These are phyloP conservation scores for Linnemannia schmuckeri DNA, from an alignment of 192 early-diverging fungal genomes.

Conservation along the genomic window DNA sequence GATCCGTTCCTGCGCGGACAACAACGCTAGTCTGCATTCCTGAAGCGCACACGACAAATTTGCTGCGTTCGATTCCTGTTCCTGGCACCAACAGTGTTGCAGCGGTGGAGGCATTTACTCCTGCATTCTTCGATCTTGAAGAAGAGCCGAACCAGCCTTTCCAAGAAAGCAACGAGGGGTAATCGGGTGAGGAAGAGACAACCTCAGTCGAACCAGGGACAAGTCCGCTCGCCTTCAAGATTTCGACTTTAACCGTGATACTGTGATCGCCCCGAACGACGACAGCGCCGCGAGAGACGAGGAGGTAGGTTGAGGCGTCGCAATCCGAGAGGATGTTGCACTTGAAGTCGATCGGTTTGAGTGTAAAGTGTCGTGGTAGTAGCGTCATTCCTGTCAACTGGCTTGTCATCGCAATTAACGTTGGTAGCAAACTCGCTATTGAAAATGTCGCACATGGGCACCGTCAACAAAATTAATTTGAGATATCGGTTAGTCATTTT, in stretches of 20 bases:
- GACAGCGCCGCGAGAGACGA: constrained; percentile 42
- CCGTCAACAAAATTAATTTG: background rate
- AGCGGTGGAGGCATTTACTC: background rate
- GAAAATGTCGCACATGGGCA: background rate
- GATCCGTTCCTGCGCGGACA: constrained; percentile 41
- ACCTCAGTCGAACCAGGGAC: constrained; percentile 34
- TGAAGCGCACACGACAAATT: constrained; percentile 44
- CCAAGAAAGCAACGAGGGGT: constrained; percentile 34
- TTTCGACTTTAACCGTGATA: constrained; percentile 49
- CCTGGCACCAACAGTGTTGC: constrained; percentile 27
- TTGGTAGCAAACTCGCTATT: constrained; percentile 43
- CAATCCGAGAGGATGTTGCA: constrained; percentile 56
- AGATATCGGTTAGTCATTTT: background rate
- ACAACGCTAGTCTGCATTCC: constrained; percentile 50
- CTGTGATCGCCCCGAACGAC: constrained; percentile 49
- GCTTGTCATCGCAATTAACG: constrained; percentile 44
- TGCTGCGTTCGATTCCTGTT: constrained; percentile 49
- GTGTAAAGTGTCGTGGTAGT: constrained; percentile 45
- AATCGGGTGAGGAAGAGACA: background rate
- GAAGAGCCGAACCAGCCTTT: constrained; percentile 28
- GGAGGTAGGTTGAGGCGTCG: constrained; percentile 38
- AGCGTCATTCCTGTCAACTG: constrained; percentile 54
- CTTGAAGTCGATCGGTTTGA: constrained; percentile 54
- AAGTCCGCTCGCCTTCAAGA: constrained; percentile 46
- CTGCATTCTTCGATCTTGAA: background rate